Evolutionary conservation across 2,329 filamentous ascomycete species (phyloP), one percentile per base, ranked within the genome.

Genomic region (Rhexocercosporidium sp.): DNA sequence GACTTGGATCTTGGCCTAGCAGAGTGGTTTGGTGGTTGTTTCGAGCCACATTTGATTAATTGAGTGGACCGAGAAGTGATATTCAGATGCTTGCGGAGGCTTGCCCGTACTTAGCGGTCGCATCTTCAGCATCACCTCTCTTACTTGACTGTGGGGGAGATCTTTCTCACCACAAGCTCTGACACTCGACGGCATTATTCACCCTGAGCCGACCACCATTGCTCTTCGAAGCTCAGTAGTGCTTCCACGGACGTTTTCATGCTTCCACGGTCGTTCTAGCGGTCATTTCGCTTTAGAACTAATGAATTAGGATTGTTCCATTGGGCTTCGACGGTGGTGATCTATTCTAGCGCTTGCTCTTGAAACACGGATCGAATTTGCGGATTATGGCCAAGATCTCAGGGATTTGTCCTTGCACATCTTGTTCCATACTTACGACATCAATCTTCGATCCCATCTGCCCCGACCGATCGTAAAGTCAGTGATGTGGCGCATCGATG

Each of bases 271-370:
- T 34, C 27, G 31, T 25, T 57, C 54, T 57, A 57, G 34, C 37
- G 25, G 25, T 31, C 27, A 14, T 8, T n/a, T n/a, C n/a, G n/a
- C n/a, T n/a, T 14, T 53, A n/a, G 49, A n/a, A 37, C 34, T 11
- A 37, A 11, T 7, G 34, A 9, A 11, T 5, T 37, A 11, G 34
- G 34, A 37, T 5, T 11, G 34, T 53, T n/a, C 49, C 27, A n/a
- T 53, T n/a, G n/a, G 49, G 34, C 54, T 57, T 57, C 54, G 54
- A 57, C n/a, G 31, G 54, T 37, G 31, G 54, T 37, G 54, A 41
- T 37, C 34, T 57, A 25, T 57, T 57, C n/a, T 57, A 34, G 20
- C 31, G 20, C n/a, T 11, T 57, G n/a, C 54, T 12, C 4, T 57
- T 22, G 34, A 39, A 41, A 39, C 54, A 39, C 31, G 34, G 31